Evolutionary conservation across 495 filamentous ascomycete species (phyloP).

Genomic region (Immersiella caudata): DNA sequence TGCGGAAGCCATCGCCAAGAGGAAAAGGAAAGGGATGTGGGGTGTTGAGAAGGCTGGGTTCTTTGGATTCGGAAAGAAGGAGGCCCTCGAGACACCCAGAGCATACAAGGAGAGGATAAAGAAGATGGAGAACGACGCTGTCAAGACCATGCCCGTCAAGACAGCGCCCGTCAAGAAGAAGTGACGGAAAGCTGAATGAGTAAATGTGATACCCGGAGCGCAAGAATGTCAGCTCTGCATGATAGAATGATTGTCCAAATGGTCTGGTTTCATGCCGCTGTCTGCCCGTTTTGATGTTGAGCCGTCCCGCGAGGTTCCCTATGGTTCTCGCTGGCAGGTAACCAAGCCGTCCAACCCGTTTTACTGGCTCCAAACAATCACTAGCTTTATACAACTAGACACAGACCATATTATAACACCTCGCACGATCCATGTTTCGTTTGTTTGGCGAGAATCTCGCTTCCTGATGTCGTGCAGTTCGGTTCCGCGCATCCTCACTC

Average conservation of each 20-base stretch:
- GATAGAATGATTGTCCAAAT: not conserved
- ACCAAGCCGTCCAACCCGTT: not conserved
- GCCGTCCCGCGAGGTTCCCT: not conserved
- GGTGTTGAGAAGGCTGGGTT: conserved; percentile 27
- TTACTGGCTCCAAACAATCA: too few relatives aligned
- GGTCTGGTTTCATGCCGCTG: not conserved
- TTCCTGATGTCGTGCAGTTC: not conserved
- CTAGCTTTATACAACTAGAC: not conserved
- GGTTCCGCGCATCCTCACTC: not conserved
- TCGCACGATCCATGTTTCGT: conserved; percentile 17
- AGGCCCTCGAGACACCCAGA: conserved; percentile 75
- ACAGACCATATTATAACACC: not conserved
- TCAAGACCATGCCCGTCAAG: not conserved
- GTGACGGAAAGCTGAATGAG: conserved; percentile 19
- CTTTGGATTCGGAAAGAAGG: conserved; percentile 41
- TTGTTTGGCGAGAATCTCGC: conserved; percentile 8
- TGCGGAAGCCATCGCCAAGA: conserved; percentile 73
- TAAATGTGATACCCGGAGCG: conserved; percentile 18
- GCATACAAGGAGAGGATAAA: conserved; percentile 76
- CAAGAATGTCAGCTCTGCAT: conserved; percentile 12
- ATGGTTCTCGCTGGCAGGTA: not conserved
- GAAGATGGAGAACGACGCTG: conserved; percentile 40
- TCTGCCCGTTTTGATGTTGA: not conserved
- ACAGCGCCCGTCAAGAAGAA: too few relatives aligned
- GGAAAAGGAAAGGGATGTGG: conserved; percentile 78